Conservation (phyloP, 768 basidiomycete genomes). For the Boletus fagicola region DNA sequence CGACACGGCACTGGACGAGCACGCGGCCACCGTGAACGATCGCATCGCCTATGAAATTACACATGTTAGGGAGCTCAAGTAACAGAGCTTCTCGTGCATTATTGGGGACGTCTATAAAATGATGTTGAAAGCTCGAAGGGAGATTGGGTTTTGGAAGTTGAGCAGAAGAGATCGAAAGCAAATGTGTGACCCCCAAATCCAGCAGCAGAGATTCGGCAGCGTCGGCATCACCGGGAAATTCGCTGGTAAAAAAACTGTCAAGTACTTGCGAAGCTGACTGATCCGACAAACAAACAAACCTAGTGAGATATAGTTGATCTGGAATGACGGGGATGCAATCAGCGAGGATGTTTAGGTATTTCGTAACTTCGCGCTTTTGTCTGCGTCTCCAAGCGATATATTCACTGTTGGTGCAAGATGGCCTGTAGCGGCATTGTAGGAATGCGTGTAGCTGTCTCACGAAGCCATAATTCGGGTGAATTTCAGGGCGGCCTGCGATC, state of each 20-base stretch:
- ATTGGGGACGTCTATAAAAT: constrained; percentile 43
- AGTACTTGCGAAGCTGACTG: not conserved
- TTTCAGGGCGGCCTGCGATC: constrained; percentile 35
- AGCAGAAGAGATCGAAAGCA: constrained; percentile 56
- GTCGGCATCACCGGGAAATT: constrained; percentile 53
- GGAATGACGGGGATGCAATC: constrained; percentile 54
- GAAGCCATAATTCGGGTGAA: constrained; percentile 49
- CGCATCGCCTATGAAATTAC: constrained; percentile 45
- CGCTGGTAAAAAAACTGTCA: constrained; percentile 34
- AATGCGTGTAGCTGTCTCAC: constrained; percentile 58
- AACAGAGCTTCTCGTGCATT: constrained; percentile 41
- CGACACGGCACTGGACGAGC: constrained; percentile 54
- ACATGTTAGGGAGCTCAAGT: constrained; percentile 45
- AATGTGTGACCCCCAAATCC: constrained; percentile 52
- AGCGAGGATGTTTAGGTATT: constrained; percentile 49
- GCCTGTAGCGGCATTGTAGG: constrained; percentile 47
- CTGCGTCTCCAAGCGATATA: constrained; percentile 62
- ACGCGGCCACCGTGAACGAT: constrained; percentile 43
- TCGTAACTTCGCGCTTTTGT: constrained; percentile 50
- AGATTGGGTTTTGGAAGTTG: constrained; percentile 36
- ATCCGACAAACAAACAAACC: constrained; percentile 30
- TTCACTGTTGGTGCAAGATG: constrained; percentile 39
- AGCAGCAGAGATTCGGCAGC: constrained; percentile 50
- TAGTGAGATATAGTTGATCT: constrained; percentile 50
- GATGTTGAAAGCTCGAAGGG: constrained; percentile 35